Base-by-base conservation (phyloP, 2,329 filamentous ascomycete species). In the Penicillium capsulatum region DNA sequence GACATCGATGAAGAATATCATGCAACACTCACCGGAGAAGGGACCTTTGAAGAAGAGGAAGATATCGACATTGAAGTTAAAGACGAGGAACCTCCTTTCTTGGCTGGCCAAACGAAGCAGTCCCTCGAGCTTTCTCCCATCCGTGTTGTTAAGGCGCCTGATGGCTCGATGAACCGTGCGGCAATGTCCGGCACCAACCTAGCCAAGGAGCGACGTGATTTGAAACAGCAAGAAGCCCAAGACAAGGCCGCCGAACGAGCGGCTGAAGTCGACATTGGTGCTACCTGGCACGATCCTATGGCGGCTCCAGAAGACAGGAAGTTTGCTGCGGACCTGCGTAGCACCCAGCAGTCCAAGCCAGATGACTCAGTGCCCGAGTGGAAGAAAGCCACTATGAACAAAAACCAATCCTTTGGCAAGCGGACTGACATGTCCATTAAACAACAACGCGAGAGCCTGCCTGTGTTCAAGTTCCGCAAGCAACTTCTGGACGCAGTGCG, bases 251-350 rank as follows among this genome's bases (percentile, higher is more conserved):
- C 88, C 15, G 81, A 92, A 45, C 81, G 86, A 48, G 76, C 81
- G 2, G 71, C 81, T 0, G 84, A 89, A 55, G 84, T 92, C 20
- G 89, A 97, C 56, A 72, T 98, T 3, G 81, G 84, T 36, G 81
- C 86, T 9, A 89, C 96, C 64, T 98, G 94, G 94, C 85, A 96
- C 42, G 92, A 98, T 62, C 92, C 92, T 0, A 95, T 98, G 90
- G 84, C 88, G 10, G 80, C 83, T 16, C 83, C 87, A 2, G 85
- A 92, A 49, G 80, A 90, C 61, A 78, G 85, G 39, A 84, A 92
- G 50, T 98, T 98, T 66, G 92, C 92, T 1, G 83, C 83, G 50
- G 92, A 97, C 51, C 64, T 97, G 34, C 79, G 87, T 38, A 84
- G 79, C 47, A 74, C 82, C 1, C 80, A 81, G 47, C 69, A 22